Percentiles rank a stretch among this genome's conserved stretches.
Conservation (phyloP, 2,329 filamentous ascomycete species). For the Colletotrichum neosansevieriae region DNA sequence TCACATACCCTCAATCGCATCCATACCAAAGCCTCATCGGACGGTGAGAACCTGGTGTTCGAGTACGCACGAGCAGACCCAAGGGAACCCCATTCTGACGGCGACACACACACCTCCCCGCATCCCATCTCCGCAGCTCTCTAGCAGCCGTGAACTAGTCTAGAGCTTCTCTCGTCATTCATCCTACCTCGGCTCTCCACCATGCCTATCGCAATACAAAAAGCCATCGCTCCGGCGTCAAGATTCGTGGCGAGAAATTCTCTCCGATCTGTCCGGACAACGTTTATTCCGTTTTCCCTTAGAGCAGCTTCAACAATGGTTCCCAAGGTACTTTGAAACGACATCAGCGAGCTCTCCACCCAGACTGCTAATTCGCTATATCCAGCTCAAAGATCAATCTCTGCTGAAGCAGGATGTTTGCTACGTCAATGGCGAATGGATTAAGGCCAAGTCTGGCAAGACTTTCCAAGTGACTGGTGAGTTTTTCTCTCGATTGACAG, state of each 20-base stretch:
- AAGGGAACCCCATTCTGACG: slow-evolving; percentile 6
- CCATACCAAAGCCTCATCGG: neutral
- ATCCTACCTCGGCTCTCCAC: slow-evolving; percentile 15
- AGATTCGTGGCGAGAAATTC: slow-evolving; percentile 32
- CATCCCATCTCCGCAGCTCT: slow-evolving; percentile 18
- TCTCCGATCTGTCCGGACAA: slow-evolving; percentile 19
- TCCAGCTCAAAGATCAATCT: slow-evolving; percentile 79
- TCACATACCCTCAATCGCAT: neutral
- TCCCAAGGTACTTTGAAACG: slow-evolving; percentile 53
- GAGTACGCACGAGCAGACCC: neutral
- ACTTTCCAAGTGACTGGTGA: slow-evolving; percentile 89
- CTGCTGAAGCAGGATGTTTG: slow-evolving; percentile 85
- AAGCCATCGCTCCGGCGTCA: slow-evolving; percentile 36
- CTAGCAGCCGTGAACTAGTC: slow-evolving; percentile 1
- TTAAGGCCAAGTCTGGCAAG: slow-evolving; percentile 85
- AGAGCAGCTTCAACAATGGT: slow-evolving; percentile 61
- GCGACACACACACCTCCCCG: slow-evolving; percentile 25
- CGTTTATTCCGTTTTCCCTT: slow-evolving; percentile 38
- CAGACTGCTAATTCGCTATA: neutral
- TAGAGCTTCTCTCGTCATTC: slow-evolving; percentile 17
- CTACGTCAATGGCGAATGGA: slow-evolving; percentile 95
- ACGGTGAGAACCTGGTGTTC: neutral
- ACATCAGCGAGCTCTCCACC: neutral
- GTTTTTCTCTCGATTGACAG: neutral
- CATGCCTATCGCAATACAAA: slow-evolving; percentile 38